A percentile compares a stretch with the other conserved stretches of the same genome.
Conservation (phyloP, 164 flowering plant genomes). For the Nymphaea colorata region DNA sequence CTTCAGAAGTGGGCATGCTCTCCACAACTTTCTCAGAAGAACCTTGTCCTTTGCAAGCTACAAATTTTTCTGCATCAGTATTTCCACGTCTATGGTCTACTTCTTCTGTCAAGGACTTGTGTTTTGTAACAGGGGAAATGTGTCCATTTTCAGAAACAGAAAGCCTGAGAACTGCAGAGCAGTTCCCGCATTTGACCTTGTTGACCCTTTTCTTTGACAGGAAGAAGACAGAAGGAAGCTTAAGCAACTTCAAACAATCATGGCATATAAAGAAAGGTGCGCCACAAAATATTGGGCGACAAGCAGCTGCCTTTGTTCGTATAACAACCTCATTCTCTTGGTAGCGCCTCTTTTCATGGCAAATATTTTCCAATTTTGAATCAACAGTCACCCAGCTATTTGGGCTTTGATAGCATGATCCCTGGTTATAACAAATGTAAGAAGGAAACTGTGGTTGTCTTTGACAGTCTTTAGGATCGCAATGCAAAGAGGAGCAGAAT, state of each 20-base stretch:
- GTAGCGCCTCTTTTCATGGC: not conserved
- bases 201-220: conserved; percentile 31
- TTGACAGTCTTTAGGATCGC: not conserved
- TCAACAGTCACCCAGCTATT: not conserved
- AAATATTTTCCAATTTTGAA: too few species aligned
- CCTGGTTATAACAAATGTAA: not conserved
- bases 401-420: not conserved
- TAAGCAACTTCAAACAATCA: conserved; percentile 37
- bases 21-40: not conserved
- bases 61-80: not conserved
- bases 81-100: not conserved
- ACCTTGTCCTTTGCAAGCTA: not conserved
- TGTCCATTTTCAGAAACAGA: conserved; percentile 29
- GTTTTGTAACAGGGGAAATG: conserved; percentile 10
- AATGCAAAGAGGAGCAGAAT: not conserved
- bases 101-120: not conserved
- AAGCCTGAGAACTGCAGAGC: conserved; percentile 44
- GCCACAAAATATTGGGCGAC: conserved; percentile 60
- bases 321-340: not conserved
- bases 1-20: not conserved
- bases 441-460: not conserved
- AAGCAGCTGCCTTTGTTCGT: conserved; percentile 16
- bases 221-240: conserved; percentile 72
- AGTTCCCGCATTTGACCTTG: conserved; percentile 52
- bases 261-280: conserved; percentile 61